phyloP scores from a whole-genome alignment of 2,329 filamentous ascomycete genomes.

The Penicillium sumatraense region DNA sequence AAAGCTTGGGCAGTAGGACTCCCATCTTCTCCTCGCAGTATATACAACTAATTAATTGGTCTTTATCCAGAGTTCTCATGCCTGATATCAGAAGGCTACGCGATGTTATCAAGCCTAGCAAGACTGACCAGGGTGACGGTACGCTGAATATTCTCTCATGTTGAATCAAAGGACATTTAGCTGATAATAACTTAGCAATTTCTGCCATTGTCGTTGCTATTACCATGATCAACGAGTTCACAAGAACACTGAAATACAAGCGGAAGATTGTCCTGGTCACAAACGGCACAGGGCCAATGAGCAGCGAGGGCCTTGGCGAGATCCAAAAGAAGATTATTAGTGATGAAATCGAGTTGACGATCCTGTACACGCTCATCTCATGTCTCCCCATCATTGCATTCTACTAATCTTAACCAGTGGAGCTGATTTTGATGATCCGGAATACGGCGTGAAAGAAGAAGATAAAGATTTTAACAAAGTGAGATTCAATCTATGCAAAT shows the following conservation, averaged over 20 bases:
- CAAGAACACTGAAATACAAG: conserved; percentile 80
- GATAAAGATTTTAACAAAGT: conserved; percentile 76
- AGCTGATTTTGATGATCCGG: conserved; percentile 89
- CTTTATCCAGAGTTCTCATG: conserved; percentile 62
- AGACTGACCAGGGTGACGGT: conserved; percentile 74
- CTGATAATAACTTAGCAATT: conserved; percentile 56
- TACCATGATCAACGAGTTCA: conserved; percentile 79
- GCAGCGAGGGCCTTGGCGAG: conserved; percentile 70
- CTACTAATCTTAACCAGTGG: conserved; percentile 60
- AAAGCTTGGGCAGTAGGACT: conserved; percentile 62
- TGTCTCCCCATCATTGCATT: background rate
- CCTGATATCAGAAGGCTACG: conserved; percentile 69
- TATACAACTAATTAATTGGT: conserved; percentile 16
- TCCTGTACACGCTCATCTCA: conserved; percentile 67
- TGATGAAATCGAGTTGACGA: conserved; percentile 74
- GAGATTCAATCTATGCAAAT: background rate
- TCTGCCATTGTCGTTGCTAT: conserved; percentile 86
- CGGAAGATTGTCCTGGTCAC: conserved; percentile 84
- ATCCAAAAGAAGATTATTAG: conserved; percentile 77
- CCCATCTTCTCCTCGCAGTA: conserved; percentile 35
- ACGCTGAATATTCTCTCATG: conserved; percentile 18
- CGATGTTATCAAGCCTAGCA: conserved; percentile 67
- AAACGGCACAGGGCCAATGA: conserved; percentile 74
- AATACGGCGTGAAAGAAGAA: conserved; percentile 91
- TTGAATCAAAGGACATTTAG: background rate